Evolutionary conservation across 345 rosid genomes (phyloP), one percentile per base, ranked within the genome.

Genomic region (Gossypium mustelinum): DNA sequence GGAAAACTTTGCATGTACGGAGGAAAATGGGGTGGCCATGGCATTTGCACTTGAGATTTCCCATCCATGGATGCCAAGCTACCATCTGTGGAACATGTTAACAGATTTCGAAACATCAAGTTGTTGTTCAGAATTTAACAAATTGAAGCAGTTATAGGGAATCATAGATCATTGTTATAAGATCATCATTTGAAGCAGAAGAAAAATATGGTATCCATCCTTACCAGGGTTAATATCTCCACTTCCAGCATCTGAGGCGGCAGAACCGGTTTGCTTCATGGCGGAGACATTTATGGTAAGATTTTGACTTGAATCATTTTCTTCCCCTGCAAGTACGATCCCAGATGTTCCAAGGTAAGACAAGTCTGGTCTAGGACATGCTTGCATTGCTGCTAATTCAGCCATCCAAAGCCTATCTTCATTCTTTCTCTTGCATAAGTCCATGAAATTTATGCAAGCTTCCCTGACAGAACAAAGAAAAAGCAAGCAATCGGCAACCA

Each of bases 341-440:
- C 94, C 98, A 29, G 99, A 91, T 80, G 92, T 86, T 73, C 85
- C 92, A 74, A 91, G 73, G 82, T 83, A 91, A 8, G 97, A 86
- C 64, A 95, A 75, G 39, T 91, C 98, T 73, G 93, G 87, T 76
- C 86, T 84, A 78, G 98, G 70, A 63, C 45, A 82, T 72, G 97
- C 94, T 80, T 90, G 93, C 97, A 95, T 91, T 71, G 97, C 98
- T 0, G 97, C 94, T 67, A 95, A 83, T 81, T 95, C 98, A 76
- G 90, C 94, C 80, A 91, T 88, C 99, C 99, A 95, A 61, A 87
- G 87, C 73, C 91, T 86, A 80, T 95, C 99, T 83, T 93, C 93
- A 48, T 90, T 93, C 94, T 95, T 95, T 82, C 86, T 87, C 88
- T 91, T 91, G 93, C 99, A 95, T 76, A 95, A 81, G 51, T 93